Evolutionary conservation across 139 green algal genomes (phyloP), one percentile per base, ranked within the genome.

Genomic region (Gonium pectorale): DNA sequence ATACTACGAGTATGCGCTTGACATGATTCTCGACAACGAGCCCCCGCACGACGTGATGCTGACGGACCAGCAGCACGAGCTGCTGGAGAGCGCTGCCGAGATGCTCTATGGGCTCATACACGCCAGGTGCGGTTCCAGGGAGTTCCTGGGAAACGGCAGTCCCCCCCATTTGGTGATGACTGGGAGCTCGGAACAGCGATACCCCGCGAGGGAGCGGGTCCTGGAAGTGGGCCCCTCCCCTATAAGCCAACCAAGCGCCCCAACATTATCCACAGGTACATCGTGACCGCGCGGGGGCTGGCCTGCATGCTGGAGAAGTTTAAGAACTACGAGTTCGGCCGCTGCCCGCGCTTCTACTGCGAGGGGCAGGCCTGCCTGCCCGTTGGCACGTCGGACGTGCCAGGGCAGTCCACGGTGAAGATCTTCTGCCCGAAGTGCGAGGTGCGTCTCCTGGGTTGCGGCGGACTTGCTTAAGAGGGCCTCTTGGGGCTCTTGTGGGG

Each of bases 61-160:
- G 24, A 97, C 93, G 21, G 94, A 96, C 43, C 92, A 94, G 79
- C 94, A 97, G 91, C 93, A 97, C 80, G 94, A 97, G 89, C 59
- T 98, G 80, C 93, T 99, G n/a, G 97, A 99, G 88, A 94, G 87
- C 74, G 97, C 97, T 33, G 97, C 97, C 5, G 97, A 99, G 86
- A 94, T 98, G 89, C 90, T 99, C 52, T 99, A 99, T 84, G 97
- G 97, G 56, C 94, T 99, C 44, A 99, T 99, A 67, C 97, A 99
- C 81, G 97, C 96, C 21, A 89, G 89, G 86, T 92, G 38, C 27
- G 69, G 5, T 29, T 66, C 11, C 37, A 68, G 40, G 4, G 26
- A n/a, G n/a, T n/a, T n/a, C n/a, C n/a, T n/a, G n/a, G n/a, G n/a
- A n/a, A n/a, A n/a, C n/a, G n/a, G n/a, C n/a, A n/a, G n/a, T n/a